A percentile compares a stretch with the other conserved stretches of the same genome.
Conservation (phyloP, 1,284 basidiomycete species). For the Xanthoconium separans region DNA sequence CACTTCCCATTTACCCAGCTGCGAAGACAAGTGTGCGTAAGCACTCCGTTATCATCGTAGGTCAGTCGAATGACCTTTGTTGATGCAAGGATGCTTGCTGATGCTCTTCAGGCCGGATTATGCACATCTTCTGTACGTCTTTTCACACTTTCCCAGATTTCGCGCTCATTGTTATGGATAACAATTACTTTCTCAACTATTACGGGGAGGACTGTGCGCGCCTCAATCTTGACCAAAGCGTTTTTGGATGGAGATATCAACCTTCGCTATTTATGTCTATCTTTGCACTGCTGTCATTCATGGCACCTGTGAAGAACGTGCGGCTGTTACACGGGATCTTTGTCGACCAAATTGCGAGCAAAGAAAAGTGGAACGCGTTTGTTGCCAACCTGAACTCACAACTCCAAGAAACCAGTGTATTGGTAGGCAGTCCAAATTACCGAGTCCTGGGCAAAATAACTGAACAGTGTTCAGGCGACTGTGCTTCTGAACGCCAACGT, state of each 20-base stretch:
- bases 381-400: slow-evolving; percentile 31
- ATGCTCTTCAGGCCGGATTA: slow-evolving; percentile 39
- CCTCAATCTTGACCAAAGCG: slow-evolving; percentile 43
- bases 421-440: slow-evolving; percentile 22
- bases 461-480: slow-evolving; percentile 32
- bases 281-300: slow-evolving; percentile 42
- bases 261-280: slow-evolving; percentile 35
- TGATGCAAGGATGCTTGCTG: background rate
- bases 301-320: slow-evolving; percentile 44
- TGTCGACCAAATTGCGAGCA: slow-evolving; percentile 32
- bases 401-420: slow-evolving; percentile 35
- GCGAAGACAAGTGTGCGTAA: slow-evolving; percentile 1
- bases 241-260: slow-evolving; percentile 33
- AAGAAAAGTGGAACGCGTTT: slow-evolving; percentile 36
- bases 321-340: slow-evolving; percentile 40
- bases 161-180: slow-evolving; percentile 19
- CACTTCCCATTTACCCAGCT: slow-evolving; percentile 8
- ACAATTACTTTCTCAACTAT: slow-evolving; percentile 48
- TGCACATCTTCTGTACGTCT: slow-evolving; percentile 45
- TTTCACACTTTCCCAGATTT: background rate
- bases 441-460: background rate
- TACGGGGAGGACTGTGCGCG: slow-evolving; percentile 54
- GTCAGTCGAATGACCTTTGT: slow-evolving; percentile 27
- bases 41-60: slow-evolving; percentile 36
- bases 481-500: slow-evolving; percentile 44